A percentile compares a stretch with the other conserved stretches of the same genome.
Conservation (phyloP, 129 eudicot species). For the Artemisia annua region DNA sequence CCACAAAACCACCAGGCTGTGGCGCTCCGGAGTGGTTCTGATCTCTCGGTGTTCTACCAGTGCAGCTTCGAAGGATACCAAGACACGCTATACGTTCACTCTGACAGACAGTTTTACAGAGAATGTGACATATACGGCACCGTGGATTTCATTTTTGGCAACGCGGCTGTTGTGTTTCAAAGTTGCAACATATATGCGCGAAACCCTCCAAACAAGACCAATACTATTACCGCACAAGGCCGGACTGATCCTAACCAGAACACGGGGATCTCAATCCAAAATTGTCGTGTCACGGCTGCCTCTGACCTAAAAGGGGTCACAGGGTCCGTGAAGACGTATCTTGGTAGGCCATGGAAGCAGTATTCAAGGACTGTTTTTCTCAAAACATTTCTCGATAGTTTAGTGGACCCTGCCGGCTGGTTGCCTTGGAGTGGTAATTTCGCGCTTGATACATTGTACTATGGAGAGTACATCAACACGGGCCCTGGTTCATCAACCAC, state of each 20-base stretch:
- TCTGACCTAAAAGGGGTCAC: conserved; percentile 31
- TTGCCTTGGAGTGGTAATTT: conserved; percentile 51
- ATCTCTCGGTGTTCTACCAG: conserved; percentile 62
- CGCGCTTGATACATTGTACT: conserved; percentile 46
- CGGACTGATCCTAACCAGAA: conserved; percentile 56
- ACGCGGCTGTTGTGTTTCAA: conserved; percentile 51
- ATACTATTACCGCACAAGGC: conserved; percentile 61
- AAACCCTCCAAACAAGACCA: conserved; percentile 44
- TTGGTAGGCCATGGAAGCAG: conserved; percentile 56
- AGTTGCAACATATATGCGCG: conserved; percentile 60
- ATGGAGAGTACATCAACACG: conserved; percentile 51
- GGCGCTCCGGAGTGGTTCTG: conserved; percentile 52
- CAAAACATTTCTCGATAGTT: conserved; percentile 35
- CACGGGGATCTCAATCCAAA: conserved; percentile 55
- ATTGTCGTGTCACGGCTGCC: conserved; percentile 45
- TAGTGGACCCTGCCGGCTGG: conserved; percentile 54
- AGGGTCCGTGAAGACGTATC: conserved; percentile 41
- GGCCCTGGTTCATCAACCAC: conserved; percentile 49
- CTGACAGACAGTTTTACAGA: conserved; percentile 40
- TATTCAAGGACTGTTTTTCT: conserved; percentile 55
- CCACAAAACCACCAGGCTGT: conserved; percentile 58
- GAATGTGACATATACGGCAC: conserved; percentile 65
- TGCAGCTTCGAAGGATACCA: conserved; percentile 65
- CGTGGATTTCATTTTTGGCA: conserved; percentile 53
- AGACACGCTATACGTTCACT: conserved; percentile 55